Evolutionary conservation across 805 yeast genomes (phyloP).

Genomic region (Wickerhamomyces hampshirensis): DNA sequence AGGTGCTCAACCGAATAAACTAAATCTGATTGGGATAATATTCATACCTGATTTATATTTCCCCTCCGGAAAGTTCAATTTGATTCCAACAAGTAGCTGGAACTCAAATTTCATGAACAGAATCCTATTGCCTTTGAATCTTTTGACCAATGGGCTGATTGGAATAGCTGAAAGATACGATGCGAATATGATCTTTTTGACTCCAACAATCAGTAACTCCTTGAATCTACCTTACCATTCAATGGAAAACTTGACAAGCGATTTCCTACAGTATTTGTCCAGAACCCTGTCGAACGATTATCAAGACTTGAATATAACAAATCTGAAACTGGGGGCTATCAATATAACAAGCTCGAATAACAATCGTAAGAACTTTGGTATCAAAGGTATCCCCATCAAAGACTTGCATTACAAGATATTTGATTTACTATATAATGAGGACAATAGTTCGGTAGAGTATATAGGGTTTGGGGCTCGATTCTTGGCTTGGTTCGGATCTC

Average conservation of each 20-base stretch:
- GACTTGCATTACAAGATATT: constrained; percentile 19
- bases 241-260: constrained; percentile 52
- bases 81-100: constrained; percentile 50
- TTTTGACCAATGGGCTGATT: constrained; percentile 52
- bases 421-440: constrained; percentile 19
- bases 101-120: constrained; percentile 39
- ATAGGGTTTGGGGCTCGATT: constrained; percentile 23
- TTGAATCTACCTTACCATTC: constrained; percentile 59
- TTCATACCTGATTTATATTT: constrained; percentile 66
- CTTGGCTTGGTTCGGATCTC: constrained; percentile 13
- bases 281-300: constrained; percentile 33
- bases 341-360: constrained; percentile 30
- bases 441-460: constrained; percentile 14
- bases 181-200: constrained; percentile 44
- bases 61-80: constrained; percentile 65
- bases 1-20: constrained; percentile 50
- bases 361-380: constrained; percentile 15
- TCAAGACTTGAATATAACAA: constrained; percentile 37
- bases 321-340: constrained; percentile 43
- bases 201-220: constrained; percentile 52
- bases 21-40: constrained; percentile 59
- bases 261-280: constrained; percentile 36
- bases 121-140: constrained; percentile 41
- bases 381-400: constrained; percentile 19
- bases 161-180: constrained; percentile 46